Evolutionary conservation across 768 basidiomycete species (phyloP), one percentile per base, ranked within the genome.

Genomic region (Suillus subaureus): DNA sequence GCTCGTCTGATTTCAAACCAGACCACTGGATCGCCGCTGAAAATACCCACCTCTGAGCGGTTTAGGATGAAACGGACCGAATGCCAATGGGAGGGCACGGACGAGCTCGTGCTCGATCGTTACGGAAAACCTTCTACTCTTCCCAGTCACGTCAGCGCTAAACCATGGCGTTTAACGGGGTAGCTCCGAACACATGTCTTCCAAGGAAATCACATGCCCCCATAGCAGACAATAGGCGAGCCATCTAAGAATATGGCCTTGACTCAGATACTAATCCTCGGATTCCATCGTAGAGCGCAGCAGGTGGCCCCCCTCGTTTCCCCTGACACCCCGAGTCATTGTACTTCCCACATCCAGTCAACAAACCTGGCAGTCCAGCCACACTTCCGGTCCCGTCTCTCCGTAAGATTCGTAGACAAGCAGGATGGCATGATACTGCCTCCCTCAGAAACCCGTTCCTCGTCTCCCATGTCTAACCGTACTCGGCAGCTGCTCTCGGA

Each of bases 401-500:
- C 26, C 40, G 40, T 28, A 21, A 60, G 6, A 42, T 28, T 15
- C 1, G 3, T 18, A 28, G 39, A 28, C 39, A 42, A 60, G 3
- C 11, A 21, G 6, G 18, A 28, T 60, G 18, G 26, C 40, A 21
- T 13, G 23, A 21, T 37, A 60, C 39, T 6, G 58, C 58, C 40
- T 21, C 18, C 40, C 28, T 42, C 28, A 28, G 40, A 42, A 28
- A 18, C 16, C 16, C 6, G 12, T 39, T 21, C 37, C 15, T 56
- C 51, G 43, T 21, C 51, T 33, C 9, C 6, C 49, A 55, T 63
- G 55, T 65, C 61, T 33, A 28, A 21, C 6, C 35, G 64, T 11
- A 67, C 72, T 3, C 55, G 64, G 55, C 62, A 68, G 18, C 55
- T 78, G 47, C 70, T 81, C 15, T 67, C 69, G 23, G 71, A 76